Conservation (phyloP, 257 asterid species). For the Ehretia macrophylla region DNA sequence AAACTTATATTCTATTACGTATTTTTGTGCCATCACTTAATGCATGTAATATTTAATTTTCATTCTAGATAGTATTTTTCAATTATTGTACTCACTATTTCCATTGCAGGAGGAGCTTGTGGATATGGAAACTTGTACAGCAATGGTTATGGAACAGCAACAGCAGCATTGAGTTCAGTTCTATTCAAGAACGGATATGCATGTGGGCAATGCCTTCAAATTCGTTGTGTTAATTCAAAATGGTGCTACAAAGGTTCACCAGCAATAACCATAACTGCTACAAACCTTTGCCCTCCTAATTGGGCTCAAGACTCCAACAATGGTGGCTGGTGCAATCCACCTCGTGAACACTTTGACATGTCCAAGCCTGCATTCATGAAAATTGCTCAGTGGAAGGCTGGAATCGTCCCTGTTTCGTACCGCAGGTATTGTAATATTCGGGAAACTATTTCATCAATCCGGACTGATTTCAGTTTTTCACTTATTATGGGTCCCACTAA, state of each 20-base stretch:
- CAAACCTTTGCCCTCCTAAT: conserved; percentile 39
- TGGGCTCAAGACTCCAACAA: conserved; percentile 25
- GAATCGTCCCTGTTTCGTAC: conserved; percentile 30
- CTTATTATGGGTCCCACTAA: no score
- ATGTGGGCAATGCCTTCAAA: conserved; percentile 38
- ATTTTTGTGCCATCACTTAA: no score
- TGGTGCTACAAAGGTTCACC: conserved; percentile 26
- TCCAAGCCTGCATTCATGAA: conserved; percentile 29
- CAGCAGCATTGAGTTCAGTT: conserved; percentile 32
- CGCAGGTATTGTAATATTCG: conserved; percentile 20
- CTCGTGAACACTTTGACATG: conserved; percentile 36
- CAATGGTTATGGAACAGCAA: conserved; percentile 25
- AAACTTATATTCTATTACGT: no score
- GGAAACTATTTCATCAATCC: no score
- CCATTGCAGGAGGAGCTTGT: conserved; percentile 34
- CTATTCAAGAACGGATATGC: conserved; percentile 26
- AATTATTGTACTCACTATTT: no score
- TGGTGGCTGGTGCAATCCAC: conserved; percentile 45
- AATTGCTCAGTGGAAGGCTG: conserved; percentile 27
- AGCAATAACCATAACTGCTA: conserved; percentile 23
- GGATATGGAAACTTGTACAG: conserved; percentile 25
- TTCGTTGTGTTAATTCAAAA: conserved; percentile 18
- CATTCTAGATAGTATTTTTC: no score
- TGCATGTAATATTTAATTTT: no score
- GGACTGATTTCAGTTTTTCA: no score